Base-by-base conservation (phyloP, 2,329 filamentous ascomycete species). In the Aotearoamyces nothofagi region DNA sequence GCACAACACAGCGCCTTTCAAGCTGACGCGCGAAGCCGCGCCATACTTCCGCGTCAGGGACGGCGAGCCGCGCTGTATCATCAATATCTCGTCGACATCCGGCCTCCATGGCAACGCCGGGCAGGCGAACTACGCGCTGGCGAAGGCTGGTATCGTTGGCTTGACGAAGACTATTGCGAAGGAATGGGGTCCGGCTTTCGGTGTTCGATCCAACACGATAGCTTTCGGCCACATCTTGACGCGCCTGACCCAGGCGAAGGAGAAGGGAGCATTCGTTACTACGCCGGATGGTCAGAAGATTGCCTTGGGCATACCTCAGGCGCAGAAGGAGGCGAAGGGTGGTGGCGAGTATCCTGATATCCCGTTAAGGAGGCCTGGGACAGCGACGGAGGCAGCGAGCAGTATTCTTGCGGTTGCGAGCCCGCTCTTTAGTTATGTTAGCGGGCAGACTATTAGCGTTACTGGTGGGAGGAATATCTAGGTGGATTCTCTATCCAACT, bases 131-230 rank as follows among this genome's bases (percentile, higher is more conserved):
- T 92, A 92, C 54, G 68, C 78, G 19, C 60, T 86, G 26, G 84
- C 80, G 30, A 92, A 92, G 60, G 79, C 83, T 3, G 84, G 81
- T 25, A 70, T 92, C 9, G 69, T 69, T 8, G 84, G 84, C 5
- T 64, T 92, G 33, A 86, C 78, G 34, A 92, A 90, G 60, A 84
- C 82, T 2, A 82, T 92, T 47, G 82, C 83, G 3, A 92, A 92
- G 58, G 76, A 93, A 59, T 92, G 83, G 84, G 83, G 83, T 1
- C 82, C 80, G 0, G 54, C 62, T 20, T 92, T 86, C 43, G 83
- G 82, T 29, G 83, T 92, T 5, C 63, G 83, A 33, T 68, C 75
- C 22, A 92, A 92, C 53, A 83, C 81, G 3, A 63, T 92, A 29
- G 82, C 82, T 4, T 92, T 92, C 43, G 84, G 84, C 0, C 69